Evolutionary conservation across 1,139 yeast species (phyloP).

Genomic region (Yamadazyma friedrichii): DNA sequence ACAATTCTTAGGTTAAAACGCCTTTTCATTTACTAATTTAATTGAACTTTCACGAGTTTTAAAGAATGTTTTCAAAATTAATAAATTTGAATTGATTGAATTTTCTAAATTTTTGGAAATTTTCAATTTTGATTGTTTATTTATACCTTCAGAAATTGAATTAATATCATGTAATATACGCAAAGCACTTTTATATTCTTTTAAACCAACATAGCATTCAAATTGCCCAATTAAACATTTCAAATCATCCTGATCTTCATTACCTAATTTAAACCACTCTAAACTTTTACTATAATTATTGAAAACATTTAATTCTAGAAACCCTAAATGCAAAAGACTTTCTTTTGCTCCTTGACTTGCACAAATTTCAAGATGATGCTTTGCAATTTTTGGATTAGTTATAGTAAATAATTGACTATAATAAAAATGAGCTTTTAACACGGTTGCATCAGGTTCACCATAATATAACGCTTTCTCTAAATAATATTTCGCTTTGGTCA

Average conservation of each 20-base stretch:
- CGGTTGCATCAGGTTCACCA: conserved; percentile 55
- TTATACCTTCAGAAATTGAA: conserved; percentile 24
- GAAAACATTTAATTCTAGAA: conserved; percentile 69
- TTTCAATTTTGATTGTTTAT: conserved; percentile 11
- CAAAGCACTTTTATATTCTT: conserved; percentile 28
- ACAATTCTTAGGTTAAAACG: conserved; percentile 10
- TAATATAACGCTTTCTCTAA: conserved; percentile 60
- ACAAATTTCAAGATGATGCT: conserved; percentile 71
- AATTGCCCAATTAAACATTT: conserved; percentile 74
- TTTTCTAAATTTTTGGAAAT: conserved; percentile 26
- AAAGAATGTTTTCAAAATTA: conserved; percentile 30
- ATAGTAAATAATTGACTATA: conserved; percentile 67
- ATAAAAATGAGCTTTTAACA: conserved; percentile 71
- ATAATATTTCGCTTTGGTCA: conserved; percentile 51
- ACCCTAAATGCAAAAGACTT: conserved; percentile 74
- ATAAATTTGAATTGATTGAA: conserved; percentile 24
- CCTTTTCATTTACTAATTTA: conserved; percentile 6
- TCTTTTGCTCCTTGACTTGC: conserved; percentile 78
- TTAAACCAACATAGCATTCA: conserved; percentile 46
- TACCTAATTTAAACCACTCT: conserved; percentile 85
- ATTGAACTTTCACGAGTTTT: conserved; percentile 27
- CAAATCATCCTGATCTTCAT: conserved; percentile 56
- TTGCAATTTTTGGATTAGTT: conserved; percentile 56
- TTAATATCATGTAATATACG: conserved; percentile 25
- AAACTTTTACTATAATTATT: conserved; percentile 52